A percentile compares a stretch with the other conserved stretches of the same genome.
These are phyloP conservation scores for Sextonia rubra DNA, from an alignment of 164 flowering plant species.

Conservation along the genomic window DNA sequence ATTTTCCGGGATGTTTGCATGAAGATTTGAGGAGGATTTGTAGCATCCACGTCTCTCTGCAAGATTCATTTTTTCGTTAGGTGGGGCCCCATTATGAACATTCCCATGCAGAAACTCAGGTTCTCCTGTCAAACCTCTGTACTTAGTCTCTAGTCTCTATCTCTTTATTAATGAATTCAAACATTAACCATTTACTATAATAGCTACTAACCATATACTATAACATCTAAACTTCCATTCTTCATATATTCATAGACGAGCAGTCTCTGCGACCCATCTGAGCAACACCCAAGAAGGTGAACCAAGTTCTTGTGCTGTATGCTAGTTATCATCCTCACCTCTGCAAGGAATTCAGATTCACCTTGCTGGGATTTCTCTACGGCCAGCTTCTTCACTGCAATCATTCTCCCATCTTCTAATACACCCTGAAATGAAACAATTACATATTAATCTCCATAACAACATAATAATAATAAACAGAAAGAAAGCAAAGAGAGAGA, in stretches of 20 bases:
- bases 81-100: background rate
- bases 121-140: too few species aligned
- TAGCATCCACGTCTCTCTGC: background rate
- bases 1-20: background rate
- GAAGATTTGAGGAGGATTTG: background rate
- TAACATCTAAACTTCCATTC: conserved; percentile 59
- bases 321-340: conserved; percentile 66
- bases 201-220: conserved; percentile 43
- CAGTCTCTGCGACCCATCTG: conserved; percentile 56
- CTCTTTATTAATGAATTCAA: too few species aligned
- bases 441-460: background rate
- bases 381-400: conserved; percentile 59
- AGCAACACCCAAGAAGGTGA: conserved; percentile 73
- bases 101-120: background rate
- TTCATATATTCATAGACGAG: conserved; percentile 74
- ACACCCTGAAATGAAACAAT: conserved; percentile 37
- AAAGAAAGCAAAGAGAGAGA: background rate
- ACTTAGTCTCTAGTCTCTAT: too few species aligned
- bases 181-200: background rate
- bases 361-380: conserved; percentile 65
- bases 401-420: conserved; percentile 46
- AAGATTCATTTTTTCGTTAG: too few species aligned
- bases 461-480: too few species aligned
- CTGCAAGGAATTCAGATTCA: conserved; percentile 64
- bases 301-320: conserved; percentile 78